Evolutionary conservation across 2,329 filamentous ascomycete species (phyloP), one percentile per base, ranked within the genome.

Genomic region (Penicillium sp.): DNA sequence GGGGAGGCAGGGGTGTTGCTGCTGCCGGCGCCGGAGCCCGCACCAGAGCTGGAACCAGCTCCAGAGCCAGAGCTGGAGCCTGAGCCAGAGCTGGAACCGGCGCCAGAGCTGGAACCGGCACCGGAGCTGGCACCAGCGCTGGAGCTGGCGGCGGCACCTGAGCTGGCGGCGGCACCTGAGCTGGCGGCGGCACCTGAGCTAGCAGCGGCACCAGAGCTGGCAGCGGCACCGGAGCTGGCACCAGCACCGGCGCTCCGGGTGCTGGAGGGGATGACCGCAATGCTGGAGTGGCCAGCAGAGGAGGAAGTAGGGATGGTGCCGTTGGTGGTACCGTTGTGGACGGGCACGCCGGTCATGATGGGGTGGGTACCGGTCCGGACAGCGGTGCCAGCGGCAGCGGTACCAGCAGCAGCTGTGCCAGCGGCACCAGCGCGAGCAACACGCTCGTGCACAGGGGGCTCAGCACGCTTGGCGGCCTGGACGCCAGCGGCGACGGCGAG

Each of bases 341-440:
- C 29, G 53, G 54, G 35, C 16, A 16, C 24, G 19, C 62, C 60
- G 24, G 66, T 62, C n/a, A 55, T 33, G 55, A 64, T 62, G 41
- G 62, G 59, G 53, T 67, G 63, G 45, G 56, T 52, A 50, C 63
- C 67, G 29, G 64, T 62, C 3, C n/a, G n/a, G 35, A 37, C 35
- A n/a, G 35, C 35, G n/a, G 35, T 31, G 11, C 35, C 37, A 22
- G 37, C 11, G 16, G 9, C 33, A 9, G 33, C 33, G 24, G 49
- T 47, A 19, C 43, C 56, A 35, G 55, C 22, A 26, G 16, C n/a
- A 19, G n/a, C 35, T 7, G 31, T 37, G 16, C 33, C 33, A n/a
- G 33, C 33, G 21, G 48, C 48, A n/a, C 39, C 56, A 35, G 54
- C 22, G 21, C 41, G 3, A 13, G 29, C 43, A 21, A 53, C 52